Evolutionary conservation across 306 rosid species (phyloP).

Genomic region (Quercus wislizeni): DNA sequence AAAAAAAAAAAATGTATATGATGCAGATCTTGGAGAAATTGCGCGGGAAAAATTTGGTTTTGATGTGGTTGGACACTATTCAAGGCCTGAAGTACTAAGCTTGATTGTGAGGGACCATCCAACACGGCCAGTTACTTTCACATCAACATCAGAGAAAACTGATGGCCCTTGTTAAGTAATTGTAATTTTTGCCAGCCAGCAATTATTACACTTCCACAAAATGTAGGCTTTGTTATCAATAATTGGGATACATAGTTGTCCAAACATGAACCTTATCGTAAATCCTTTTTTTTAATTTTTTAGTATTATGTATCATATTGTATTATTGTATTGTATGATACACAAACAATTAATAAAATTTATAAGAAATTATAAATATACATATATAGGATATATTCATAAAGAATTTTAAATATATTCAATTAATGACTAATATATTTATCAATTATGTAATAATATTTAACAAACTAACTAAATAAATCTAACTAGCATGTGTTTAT

Average conservation of each 20-base stretch:
- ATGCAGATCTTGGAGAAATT: constrained; percentile 79
- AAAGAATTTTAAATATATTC: too few relatives aligned
- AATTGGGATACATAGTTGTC: not conserved
- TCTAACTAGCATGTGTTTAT: too few relatives aligned
- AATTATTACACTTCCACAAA: constrained; percentile 9
- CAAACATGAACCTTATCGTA: too few relatives aligned
- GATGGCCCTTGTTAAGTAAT: constrained; percentile 41
- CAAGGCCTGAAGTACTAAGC: constrained; percentile 88
- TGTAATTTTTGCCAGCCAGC: constrained; percentile 17
- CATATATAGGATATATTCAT: too few relatives aligned
- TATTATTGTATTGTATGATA: too few relatives aligned
- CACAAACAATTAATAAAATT: too few relatives aligned
- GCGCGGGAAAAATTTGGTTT: constrained; percentile 77
- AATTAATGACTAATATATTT: too few relatives aligned
- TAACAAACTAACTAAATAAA: too few relatives aligned
- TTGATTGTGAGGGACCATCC: constrained; percentile 79
- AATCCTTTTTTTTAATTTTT: too few relatives aligned
- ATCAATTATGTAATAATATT: too few relatives aligned
- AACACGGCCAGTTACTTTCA: constrained; percentile 57
- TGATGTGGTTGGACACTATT: constrained; percentile 91
- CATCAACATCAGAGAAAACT: constrained; percentile 47
- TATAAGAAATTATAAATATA: too few relatives aligned
- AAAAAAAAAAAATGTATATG: not conserved
- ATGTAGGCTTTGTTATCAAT: constrained; percentile 19
- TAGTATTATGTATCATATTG: too few relatives aligned